These are phyloP conservation scores for Trametes pubescens DNA, from an alignment of 1,284 basidiomycete genomes.

Conservation along the genomic window DNA sequence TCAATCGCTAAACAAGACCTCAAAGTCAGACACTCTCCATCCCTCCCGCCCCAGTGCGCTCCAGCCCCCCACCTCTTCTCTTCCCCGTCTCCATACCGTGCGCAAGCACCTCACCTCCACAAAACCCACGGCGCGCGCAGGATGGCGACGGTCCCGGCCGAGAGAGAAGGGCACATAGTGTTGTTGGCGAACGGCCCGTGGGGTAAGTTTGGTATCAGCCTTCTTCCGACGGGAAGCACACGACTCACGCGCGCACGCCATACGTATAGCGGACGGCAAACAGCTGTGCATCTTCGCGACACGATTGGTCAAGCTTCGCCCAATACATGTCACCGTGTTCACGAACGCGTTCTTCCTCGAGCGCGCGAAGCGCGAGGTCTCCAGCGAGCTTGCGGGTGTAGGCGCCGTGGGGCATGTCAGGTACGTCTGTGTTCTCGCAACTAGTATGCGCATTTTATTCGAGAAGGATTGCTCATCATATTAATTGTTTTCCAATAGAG, in stretches of 20 bases:
- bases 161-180: conserved; percentile 13
- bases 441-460: no score
- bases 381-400: conserved; percentile 15
- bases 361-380: conserved; percentile 18
- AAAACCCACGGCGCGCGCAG: background rate
- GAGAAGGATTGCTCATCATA: no score
- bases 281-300: conserved; percentile 23
- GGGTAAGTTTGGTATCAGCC: conserved; percentile 3
- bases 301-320: conserved; percentile 7
- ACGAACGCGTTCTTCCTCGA: conserved; percentile 11
- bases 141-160: background rate
- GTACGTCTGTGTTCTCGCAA: background rate
- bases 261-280: conserved; percentile 13
- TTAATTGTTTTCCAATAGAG: background rate
- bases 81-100: background rate
- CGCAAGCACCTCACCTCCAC: background rate
- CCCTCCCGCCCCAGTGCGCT: background rate
- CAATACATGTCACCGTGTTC: conserved; percentile 16
- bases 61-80: background rate
- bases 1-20: conserved; percentile 11
- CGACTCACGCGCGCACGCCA: background rate
- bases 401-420: conserved; percentile 1
- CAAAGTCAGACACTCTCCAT: conserved; percentile 11
- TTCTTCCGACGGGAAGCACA: conserved; percentile 1
- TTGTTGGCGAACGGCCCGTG: conserved; percentile 19